Evolutionary conservation across 2,329 filamentous ascomycete species (phyloP).

Genomic region (Pleomassaria siparia): DNA sequence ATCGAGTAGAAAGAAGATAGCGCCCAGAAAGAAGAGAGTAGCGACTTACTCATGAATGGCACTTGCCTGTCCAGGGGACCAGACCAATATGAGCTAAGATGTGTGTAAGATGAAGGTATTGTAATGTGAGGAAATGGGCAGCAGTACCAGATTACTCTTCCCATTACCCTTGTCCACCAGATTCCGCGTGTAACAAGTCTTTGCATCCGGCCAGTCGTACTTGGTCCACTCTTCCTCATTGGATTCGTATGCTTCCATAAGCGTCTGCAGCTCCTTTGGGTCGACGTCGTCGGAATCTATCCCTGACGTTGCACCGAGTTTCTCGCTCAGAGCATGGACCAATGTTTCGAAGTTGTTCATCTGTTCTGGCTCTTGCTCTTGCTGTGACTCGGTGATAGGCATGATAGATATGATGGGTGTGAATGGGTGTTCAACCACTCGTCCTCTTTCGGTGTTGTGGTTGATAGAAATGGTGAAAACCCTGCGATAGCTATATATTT

Average conservation of each 20-base stretch:
- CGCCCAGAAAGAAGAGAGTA: constrained; percentile 6
- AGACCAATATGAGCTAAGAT: constrained; percentile 81
- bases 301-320: constrained; percentile 78
- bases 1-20: background rate
- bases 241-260: constrained; percentile 77
- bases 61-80: constrained; percentile 80
- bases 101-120: constrained; percentile 9
- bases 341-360: constrained; percentile 63
- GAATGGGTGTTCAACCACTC: background rate
- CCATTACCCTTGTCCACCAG: constrained; percentile 88
- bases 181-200: constrained; percentile 78
- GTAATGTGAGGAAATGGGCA: constrained; percentile 26
- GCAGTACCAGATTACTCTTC: constrained; percentile 70
- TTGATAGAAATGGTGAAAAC: too few species aligned
- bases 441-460: too few species aligned
- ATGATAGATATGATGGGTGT: background rate
- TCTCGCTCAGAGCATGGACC: constrained; percentile 70
- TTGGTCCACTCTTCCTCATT: constrained; percentile 69
- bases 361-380: background rate
- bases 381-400: background rate
- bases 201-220: constrained; percentile 73
- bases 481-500: too few species aligned
- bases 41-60: constrained; percentile 72
- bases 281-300: constrained; percentile 82
- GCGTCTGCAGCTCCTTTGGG: constrained; percentile 65